These are phyloP conservation scores for Babesia ovis DNA, from an alignment of 169 alveolate species.

Conservation along the genomic window DNA sequence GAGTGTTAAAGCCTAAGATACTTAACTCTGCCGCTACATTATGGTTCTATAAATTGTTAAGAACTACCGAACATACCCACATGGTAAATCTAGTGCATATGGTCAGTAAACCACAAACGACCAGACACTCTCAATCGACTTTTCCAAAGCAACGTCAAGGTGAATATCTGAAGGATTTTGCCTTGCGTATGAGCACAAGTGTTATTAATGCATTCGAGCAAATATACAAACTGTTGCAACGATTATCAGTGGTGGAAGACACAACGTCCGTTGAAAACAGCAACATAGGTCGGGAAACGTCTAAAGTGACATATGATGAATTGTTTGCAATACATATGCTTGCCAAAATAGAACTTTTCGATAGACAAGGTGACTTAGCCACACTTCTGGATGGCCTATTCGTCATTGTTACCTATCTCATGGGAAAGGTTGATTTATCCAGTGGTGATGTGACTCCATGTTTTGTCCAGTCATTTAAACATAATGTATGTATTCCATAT, in stretches of 20 bases:
- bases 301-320: neutral
- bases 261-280: neutral
- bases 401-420: conserved; percentile 4
- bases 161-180: neutral
- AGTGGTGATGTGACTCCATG: neutral
- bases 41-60: conserved; percentile 9
- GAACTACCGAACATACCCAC: neutral
- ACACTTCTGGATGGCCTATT: conserved; percentile 3
- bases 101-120: neutral
- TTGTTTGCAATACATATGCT: conserved; percentile 6
- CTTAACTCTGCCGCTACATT: conserved; percentile 11
- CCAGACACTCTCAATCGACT: neutral
- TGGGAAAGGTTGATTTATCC: neutral
- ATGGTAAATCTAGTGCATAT: neutral
- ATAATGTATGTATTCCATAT: conserved; percentile 5
- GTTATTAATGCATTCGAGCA: conserved; percentile 11
- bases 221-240: conserved; percentile 4
- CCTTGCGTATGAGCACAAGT: neutral
- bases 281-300: neutral
- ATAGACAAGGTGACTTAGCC: conserved; percentile 2
- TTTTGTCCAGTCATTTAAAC: neutral
- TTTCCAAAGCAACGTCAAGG: neutral
- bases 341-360: conserved; percentile 7
- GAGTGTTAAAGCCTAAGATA: neutral
- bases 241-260: neutral